Percentiles rank a stretch among this genome's conserved stretches.
phyloP scores from a whole-genome alignment of 257 asterid species.

The Solanum tacnaense region DNA sequence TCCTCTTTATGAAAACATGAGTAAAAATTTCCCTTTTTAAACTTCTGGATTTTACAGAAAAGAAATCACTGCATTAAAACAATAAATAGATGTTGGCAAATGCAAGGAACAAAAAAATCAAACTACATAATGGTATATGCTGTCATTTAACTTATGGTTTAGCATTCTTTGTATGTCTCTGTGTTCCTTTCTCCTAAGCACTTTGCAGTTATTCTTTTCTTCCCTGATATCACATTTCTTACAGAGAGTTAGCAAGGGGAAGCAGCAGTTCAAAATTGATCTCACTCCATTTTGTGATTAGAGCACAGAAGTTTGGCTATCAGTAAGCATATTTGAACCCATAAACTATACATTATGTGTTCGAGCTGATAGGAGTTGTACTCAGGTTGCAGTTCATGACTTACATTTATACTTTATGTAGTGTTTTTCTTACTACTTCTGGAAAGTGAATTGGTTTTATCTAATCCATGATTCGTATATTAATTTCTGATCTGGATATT shows the following conservation, averaged over 20 bases:
- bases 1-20: neutral
- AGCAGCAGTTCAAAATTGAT: constrained; percentile 62
- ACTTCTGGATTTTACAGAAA: neutral
- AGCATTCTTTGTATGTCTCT: neutral
- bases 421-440: neutral
- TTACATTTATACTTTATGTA: neutral
- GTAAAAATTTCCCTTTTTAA: neutral
- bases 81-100: neutral
- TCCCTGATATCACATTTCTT: constrained; percentile 1
- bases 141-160: neutral
- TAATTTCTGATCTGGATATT: neutral
- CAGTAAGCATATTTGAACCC: neutral
- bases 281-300: constrained; percentile 57
- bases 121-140: neutral
- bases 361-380: neutral
- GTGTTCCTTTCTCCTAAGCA: neutral
- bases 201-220: neutral
- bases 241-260: constrained; percentile 87
- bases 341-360: neutral
- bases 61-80: neutral
- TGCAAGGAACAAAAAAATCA: neutral
- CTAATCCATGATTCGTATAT: neutral
- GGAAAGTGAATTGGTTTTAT: neutral
- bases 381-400: neutral
- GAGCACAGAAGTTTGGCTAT: neutral